phyloP scores from a whole-genome alignment of 192 early-diverging fungal genomes.

The Coemansia guatemalensis region DNA sequence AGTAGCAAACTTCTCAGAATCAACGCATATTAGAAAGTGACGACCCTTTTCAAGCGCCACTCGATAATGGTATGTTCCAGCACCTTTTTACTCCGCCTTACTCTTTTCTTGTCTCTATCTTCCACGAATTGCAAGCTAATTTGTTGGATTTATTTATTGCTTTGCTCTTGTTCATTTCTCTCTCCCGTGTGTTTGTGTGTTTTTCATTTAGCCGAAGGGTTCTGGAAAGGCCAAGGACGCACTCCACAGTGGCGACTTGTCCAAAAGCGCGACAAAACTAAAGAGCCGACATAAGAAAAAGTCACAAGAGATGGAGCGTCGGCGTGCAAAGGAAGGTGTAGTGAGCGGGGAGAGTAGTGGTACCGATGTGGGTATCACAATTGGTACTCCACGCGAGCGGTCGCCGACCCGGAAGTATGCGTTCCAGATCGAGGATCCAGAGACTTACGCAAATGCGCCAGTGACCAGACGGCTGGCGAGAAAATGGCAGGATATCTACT shows the following conservation, averaged over 20 bases:
- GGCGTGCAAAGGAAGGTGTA: not conserved
- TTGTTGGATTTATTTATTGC: not conserved
- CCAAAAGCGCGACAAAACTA: not conserved
- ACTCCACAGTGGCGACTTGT: not conserved
- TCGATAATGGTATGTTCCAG: not conserved
- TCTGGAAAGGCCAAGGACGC: not conserved
- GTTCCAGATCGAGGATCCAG: slow-evolving; percentile 52
- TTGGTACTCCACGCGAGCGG: slow-evolving; percentile 23
- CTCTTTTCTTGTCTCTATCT: not conserved
- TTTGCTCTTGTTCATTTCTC: not conserved
- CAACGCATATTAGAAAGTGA: not conserved
- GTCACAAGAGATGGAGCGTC: not conserved
- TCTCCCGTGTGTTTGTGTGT: not conserved
- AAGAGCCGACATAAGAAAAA: not conserved
- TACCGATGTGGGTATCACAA: slow-evolving; percentile 42
- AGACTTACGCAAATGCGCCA: slow-evolving; percentile 12
- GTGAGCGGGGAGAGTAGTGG: slow-evolving; percentile 10
- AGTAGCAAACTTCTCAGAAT: too few relatives aligned
- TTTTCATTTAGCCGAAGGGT: not conserved
- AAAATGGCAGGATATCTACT: slow-evolving; percentile 39
- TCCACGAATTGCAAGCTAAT: not conserved
- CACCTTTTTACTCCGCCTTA: not conserved
- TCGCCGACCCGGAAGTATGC: slow-evolving; percentile 31
- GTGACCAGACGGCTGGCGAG: slow-evolving; percentile 2
- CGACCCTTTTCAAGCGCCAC: too few relatives aligned